Conservation (phyloP, 768 basidiomycete genomes). For the Lentinula boryana region DNA sequence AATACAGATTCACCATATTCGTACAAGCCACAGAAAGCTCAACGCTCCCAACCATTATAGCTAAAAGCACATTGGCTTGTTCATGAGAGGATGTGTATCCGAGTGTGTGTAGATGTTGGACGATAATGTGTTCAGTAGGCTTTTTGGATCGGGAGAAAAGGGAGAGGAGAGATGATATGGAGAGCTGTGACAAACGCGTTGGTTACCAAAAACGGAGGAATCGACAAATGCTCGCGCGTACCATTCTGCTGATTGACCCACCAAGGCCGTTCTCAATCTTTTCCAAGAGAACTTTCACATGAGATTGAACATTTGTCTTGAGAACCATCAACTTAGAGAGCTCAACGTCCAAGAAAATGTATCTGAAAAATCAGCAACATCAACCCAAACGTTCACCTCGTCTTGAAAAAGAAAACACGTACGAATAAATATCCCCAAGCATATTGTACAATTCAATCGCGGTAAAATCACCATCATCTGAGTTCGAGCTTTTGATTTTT, state of each 20-base stretch:
- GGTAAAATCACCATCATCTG: slow-evolving; percentile 55
- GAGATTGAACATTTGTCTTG: slow-evolving; percentile 41
- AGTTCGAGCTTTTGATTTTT: slow-evolving; percentile 50
- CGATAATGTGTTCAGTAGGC: slow-evolving; percentile 41
- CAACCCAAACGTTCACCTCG: too few relatives aligned
- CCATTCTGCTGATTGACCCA: slow-evolving; percentile 34
- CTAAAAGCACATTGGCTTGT: slow-evolving; percentile 64
- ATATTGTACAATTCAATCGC: slow-evolving; percentile 56
- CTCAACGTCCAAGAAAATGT: slow-evolving; percentile 71
- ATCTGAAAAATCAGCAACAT: slow-evolving; percentile 32
- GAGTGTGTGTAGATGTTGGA: slow-evolving; percentile 50
- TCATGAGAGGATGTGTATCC: slow-evolving; percentile 51
- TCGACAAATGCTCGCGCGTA: slow-evolving; percentile 13
- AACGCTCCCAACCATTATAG: slow-evolving; percentile 63
- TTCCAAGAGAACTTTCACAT: slow-evolving; percentile 47
- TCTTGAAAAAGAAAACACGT: slow-evolving; percentile 16
- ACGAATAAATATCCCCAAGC: slow-evolving; percentile 70
- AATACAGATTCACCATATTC: slow-evolving; percentile 59
- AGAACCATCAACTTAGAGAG: slow-evolving; percentile 50
- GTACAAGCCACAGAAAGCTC: slow-evolving; percentile 68
- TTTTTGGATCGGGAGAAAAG: slow-evolving; percentile 43
- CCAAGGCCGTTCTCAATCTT: slow-evolving; percentile 45
- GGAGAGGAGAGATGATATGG: slow-evolving; percentile 36
- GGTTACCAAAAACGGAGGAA: too few relatives aligned
- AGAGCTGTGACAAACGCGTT: slow-evolving; percentile 10